Evolutionary conservation across 345 rosid species (phyloP), one percentile per base, ranked within the genome.

Genomic region (Ceriops zippeliana): DNA sequence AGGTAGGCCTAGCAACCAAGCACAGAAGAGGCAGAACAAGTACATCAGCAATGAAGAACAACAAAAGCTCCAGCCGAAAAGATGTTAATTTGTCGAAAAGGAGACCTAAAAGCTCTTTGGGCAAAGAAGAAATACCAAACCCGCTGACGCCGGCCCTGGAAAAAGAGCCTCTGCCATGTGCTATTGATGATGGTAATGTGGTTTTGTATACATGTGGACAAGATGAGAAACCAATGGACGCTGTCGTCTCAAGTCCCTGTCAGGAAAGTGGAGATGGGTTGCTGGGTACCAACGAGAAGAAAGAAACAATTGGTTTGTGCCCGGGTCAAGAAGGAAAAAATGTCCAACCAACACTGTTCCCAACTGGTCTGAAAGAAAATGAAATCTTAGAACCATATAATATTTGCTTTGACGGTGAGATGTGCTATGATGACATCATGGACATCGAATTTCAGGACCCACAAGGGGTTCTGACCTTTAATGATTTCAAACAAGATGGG

Each of bases 11-110:
- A 15, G 17, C 32, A 19, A 1, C 70, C 2, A 73, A 73, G 70
- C 42, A 67, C 57, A 79, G 67, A 70, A 73, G 71, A 3, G 84
- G 78, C 27, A 75, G 72, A 63, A 65, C 67, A 5, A 76, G 71
- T 49, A 67, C 78, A 65, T 32, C 56, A 75, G 77, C 58, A 13
- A 73, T 32, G 65, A 73, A 69, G 68, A 79, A 74, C 38, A 69
- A 63, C 60, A 77, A 46, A 37, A 70, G n/a, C 58, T 34, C 21
- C 20, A 5, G n/a, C 19, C 16, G 28, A 17, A 68, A 62, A 28
- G 56, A 58, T 20, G 68, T 35, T 27, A 17, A 4, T 35, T 35
- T 7, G 21, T 32, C 66, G 17, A 16, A 22, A 27, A 42, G 46
- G 54, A 54, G 42, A 38, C 21, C 65, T 20, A 58, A 46, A 11